Base-by-base conservation (phyloP, 805 yeast species). In the Metschnikowia shivogae region DNA sequence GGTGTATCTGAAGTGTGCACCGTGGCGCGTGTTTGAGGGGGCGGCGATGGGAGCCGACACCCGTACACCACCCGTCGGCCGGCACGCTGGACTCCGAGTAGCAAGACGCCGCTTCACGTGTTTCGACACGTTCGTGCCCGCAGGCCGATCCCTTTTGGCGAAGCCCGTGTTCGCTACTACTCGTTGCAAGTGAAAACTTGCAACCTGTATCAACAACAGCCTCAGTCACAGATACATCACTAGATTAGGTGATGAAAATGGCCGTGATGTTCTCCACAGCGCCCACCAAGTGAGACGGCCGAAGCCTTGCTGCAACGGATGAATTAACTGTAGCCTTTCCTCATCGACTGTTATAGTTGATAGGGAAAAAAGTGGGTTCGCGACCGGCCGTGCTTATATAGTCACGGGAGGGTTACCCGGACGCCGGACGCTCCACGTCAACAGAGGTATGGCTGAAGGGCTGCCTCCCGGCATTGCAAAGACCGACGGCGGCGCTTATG, bases 331-430 rank as follows among this genome's bases (percentile, higher is more conserved):
- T 58, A 65, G 68, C 67, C 74, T 65, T 55, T 73, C 80, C 63
- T 77, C 80, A 73, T 72, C 66, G 80, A 73, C 80, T 76, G 80
- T 72, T 65, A 72, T 76, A 76, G 81, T 75, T 76, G 81, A 73
- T 73, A 56, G 58, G 48, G 72, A 68, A 39, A 43, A 47, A 44
- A 39, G 44, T 27, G 20, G 17, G 11, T 20, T n/a, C 26, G 39
- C 35, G 35, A 14, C 29, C 5, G 34, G 7, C 45, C 22, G 34
- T 22, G 37, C 17, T 14, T 47, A 41, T 47, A 49, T 47, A 24
- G 19, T 31, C 34, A 36, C 35, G 36, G 12, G 35, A 36, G 49
- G 52, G 52, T 48, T 45, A 48, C 52, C 37, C 40, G 40, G 34
- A 29, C 19, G 3, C 11, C 29, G 11, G 2, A 27, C 8, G 29